Percentiles rank a stretch among this genome's conserved stretches.
These are phyloP conservation scores for Solanum pennellii DNA, from an alignment of 257 asterid species.

Conservation along the genomic window DNA sequence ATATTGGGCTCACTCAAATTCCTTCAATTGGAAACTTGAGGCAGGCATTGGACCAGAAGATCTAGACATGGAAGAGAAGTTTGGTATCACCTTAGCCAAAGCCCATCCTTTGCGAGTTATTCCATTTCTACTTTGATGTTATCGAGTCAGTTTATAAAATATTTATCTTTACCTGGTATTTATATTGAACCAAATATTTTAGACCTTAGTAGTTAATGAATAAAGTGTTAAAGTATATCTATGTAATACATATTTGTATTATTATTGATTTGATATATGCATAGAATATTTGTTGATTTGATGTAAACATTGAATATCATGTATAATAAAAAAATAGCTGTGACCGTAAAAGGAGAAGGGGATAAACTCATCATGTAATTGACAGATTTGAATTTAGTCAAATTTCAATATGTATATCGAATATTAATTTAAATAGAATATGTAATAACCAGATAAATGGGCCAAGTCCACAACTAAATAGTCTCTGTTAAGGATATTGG, in stretches of 20 bases:
- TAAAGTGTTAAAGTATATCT: no score
- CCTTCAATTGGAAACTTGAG: conserved; percentile 1
- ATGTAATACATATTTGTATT: background rate
- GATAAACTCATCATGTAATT: no score
- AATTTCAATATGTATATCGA: no score
- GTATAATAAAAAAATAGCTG: no score
- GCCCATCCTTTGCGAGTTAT: background rate
- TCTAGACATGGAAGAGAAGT: background rate
- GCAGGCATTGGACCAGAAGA: background rate
- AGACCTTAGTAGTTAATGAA: no score
- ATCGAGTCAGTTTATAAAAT: no score
- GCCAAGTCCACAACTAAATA: background rate
- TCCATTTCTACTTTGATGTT: no score
- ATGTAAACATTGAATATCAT: background rate
- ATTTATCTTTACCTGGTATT: background rate
- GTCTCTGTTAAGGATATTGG: background rate
- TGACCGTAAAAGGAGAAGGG: no score
- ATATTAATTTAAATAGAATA: no score
- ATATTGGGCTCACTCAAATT: background rate
- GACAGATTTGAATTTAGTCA: background rate
- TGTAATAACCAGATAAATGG: background rate
- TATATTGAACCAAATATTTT: background rate
- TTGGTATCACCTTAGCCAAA: background rate
- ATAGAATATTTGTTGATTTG: background rate
- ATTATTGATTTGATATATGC: background rate